Evolutionary conservation across 2,329 filamentous ascomycete genomes (phyloP).

Genomic region (Amylocarpus encephaloides): DNA sequence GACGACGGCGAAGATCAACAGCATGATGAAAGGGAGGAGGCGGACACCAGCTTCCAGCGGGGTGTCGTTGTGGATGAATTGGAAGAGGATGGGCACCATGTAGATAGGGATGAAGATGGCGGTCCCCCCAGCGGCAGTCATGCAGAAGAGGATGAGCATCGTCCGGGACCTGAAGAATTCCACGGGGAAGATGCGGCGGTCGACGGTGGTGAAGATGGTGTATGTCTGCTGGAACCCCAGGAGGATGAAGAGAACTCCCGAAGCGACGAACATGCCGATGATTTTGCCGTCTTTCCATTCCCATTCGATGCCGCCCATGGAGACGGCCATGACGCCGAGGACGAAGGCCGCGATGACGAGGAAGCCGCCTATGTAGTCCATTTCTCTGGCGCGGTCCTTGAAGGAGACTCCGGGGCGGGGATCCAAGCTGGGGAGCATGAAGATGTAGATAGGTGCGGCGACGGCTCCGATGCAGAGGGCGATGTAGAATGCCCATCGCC

Average conservation of each 20-base stretch:
- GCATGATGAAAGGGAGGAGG: slow-evolving; percentile 33
- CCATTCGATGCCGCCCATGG: slow-evolving; percentile 31
- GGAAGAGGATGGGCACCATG: slow-evolving; percentile 44
- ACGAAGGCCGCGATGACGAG: slow-evolving; percentile 32
- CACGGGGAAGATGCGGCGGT: slow-evolving; percentile 27
- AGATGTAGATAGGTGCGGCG: slow-evolving; percentile 36
- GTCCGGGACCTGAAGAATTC: slow-evolving; percentile 33
- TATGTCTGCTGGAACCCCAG: slow-evolving; percentile 25
- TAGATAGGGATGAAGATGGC: slow-evolving; percentile 25
- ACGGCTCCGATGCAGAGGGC: slow-evolving; percentile 44
- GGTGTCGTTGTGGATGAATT: slow-evolving; percentile 42
- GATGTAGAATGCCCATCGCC: slow-evolving; percentile 49
- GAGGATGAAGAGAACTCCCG: slow-evolving; percentile 32
- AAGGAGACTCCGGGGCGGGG: slow-evolving; percentile 25
- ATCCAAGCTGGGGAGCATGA: slow-evolving; percentile 38
- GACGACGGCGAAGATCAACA: slow-evolving; percentile 33
- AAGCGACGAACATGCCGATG: slow-evolving; percentile 37
- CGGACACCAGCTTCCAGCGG: slow-evolving; percentile 39
- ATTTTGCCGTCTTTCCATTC: slow-evolving; percentile 27
- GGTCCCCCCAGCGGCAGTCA: slow-evolving; percentile 27
- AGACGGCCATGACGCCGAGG: slow-evolving; percentile 32
- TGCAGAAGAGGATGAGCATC: slow-evolving; percentile 33
- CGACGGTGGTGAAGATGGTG: slow-evolving; percentile 23
- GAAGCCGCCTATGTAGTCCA: slow-evolving; percentile 25
- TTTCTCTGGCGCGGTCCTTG: slow-evolving; percentile 19